Base-by-base conservation (phyloP, 2,329 filamentous ascomycete genomes). In the Fusarium sp. region DNA sequence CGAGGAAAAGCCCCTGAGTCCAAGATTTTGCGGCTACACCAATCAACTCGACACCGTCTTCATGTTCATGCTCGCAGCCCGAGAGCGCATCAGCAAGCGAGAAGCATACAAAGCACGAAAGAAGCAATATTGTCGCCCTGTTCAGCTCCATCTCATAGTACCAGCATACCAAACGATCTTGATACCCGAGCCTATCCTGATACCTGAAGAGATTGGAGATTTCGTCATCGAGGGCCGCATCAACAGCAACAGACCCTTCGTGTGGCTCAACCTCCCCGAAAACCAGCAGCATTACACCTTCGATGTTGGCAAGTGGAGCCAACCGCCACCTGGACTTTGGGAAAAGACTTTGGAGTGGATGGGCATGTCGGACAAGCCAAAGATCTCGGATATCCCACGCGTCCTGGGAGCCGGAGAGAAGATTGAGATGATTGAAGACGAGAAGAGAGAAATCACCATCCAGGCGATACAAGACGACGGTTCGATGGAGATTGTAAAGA, bases 41-140 rank as follows among this genome's bases (percentile, higher is more conserved):
- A 79, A 80, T 39, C 77, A 80, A 52, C 75, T 81, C 23, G 79
- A 81, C 56, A 78, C 78, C 0, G 73, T 76, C 19, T 79, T 80
- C 46, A 72, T 79, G 50, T 81, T 79, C 52, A 81, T 81, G 79
- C 68, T 77, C 17, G 77, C 77, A 8, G 74, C 74, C 6, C 69
- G 77, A 20, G 68, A 68, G 34, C 67, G 69, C 9, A 70, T 73
- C 36, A 67, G 62, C 4, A 71, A 71, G 42, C 70, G 70, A 21
- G 73, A 75, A 40, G 45, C 60, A n/a, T 61, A 62, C 59, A 67
- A 72, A 53, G 73, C 71, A 30, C 71, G 60, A 32, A 63, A 57
- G 38, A 69, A 52, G 17, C 66, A 71, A 4, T 72, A 51, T 30
- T 65, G 51, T 1, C 62, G 56, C 5, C 62, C 73, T 3, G 72